These are phyloP conservation scores for Akanthomyces dipterigenus DNA, from an alignment of 2,329 filamentous ascomycete species.

Conservation along the genomic window DNA sequence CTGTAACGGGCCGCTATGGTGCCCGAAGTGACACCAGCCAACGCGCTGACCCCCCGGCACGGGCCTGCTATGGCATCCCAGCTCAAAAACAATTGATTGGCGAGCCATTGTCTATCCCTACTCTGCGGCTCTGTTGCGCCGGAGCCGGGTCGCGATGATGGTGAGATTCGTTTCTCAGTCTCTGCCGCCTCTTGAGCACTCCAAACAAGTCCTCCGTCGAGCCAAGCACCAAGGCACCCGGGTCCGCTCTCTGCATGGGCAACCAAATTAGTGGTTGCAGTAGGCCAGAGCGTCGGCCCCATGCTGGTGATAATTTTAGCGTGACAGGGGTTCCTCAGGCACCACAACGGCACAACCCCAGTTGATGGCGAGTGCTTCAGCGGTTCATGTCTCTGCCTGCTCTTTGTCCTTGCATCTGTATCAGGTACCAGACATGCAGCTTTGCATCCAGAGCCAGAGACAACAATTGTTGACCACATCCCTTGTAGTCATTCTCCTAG, in stretches of 20 bases:
- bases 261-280: neutral
- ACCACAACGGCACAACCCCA: too few relatives aligned
- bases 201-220: too few relatives aligned
- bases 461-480: neutral
- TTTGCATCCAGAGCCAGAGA: neutral
- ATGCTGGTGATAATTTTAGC: conserved; percentile 3
- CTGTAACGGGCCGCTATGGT: neutral
- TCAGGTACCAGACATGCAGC: neutral
- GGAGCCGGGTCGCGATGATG: too few relatives aligned
- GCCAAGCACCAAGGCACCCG: too few relatives aligned
- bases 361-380: too few relatives aligned
- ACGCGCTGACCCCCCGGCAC: neutral
- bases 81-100: neutral
- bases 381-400: neutral
- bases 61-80: neutral
- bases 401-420: neutral
- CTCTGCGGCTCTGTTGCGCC: neutral
- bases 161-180: neutral
- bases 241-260: neutral
- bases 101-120: neutral
- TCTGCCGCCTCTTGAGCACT: neutral
- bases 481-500: neutral
- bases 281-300: neutral
- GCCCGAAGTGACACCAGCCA: neutral
- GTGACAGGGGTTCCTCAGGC: neutral